Evolutionary conservation across 345 rosid species (phyloP).

Genomic region (Xanthoceras sorbifolium): DNA sequence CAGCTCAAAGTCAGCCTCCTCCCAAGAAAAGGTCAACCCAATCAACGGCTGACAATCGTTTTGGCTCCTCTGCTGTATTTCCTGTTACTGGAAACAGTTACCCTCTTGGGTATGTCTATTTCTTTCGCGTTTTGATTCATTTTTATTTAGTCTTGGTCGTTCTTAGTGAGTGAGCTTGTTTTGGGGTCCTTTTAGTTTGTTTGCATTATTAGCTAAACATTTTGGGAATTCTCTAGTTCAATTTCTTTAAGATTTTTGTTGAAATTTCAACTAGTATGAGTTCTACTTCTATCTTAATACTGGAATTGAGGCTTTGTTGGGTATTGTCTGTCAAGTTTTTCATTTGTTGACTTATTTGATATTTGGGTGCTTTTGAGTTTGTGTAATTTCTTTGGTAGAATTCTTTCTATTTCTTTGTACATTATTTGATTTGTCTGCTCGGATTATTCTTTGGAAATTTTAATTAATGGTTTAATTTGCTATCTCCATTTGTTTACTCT

Average conservation of each 20-base stretch:
- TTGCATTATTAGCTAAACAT: background rate
- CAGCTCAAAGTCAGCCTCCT: slow-evolving; percentile 36
- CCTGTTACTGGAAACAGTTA: slow-evolving; percentile 78
- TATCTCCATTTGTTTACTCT: background rate
- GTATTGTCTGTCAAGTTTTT: background rate
- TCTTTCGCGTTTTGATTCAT: background rate
- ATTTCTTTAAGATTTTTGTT: background rate
- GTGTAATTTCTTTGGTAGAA: background rate
- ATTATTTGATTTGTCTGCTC: background rate
- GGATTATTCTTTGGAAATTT: background rate
- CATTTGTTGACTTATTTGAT: slow-evolving; percentile 1
- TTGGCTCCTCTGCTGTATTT: slow-evolving; percentile 59
- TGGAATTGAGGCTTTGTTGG: background rate
- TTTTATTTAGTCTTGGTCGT: background rate
- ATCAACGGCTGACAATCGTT: background rate
- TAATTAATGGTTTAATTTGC: background rate
- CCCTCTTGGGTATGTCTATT: slow-evolving; percentile 74
- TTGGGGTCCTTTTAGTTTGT: too few species aligned
- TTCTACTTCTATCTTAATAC: background rate
- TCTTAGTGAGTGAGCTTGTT: background rate
- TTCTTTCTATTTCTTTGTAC: background rate
- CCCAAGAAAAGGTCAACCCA: slow-evolving; percentile 27
- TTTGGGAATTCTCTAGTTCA: background rate
- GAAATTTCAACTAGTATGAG: too few species aligned
- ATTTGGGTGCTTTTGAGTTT: background rate